Conservation (phyloP, 2,329 filamentous ascomycete genomes). For the Sclerotinia minor region DNA sequence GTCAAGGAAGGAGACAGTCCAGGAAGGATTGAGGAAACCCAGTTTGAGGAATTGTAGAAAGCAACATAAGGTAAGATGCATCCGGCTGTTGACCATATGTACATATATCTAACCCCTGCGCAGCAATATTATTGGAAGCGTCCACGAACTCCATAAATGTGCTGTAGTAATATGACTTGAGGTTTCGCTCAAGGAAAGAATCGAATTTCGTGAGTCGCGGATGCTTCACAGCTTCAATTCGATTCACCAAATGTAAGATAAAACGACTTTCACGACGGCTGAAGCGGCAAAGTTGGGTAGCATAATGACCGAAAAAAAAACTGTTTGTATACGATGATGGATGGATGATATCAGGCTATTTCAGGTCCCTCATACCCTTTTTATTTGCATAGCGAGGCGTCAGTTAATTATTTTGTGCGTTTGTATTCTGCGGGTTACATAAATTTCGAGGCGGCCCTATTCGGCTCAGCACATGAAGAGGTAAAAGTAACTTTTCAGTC, state of each 20-base stretch:
- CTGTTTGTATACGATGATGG: slow-evolving; percentile 30
- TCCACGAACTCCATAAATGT: slow-evolving; percentile 52
- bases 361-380: slow-evolving; percentile 32
- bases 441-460: not conserved
- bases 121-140: slow-evolving; percentile 70
- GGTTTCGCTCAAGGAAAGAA: slow-evolving; percentile 8
- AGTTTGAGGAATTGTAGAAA: slow-evolving; percentile 88
- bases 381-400: slow-evolving; percentile 38
- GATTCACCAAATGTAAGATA: slow-evolving; percentile 16
- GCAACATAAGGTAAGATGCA: slow-evolving; percentile 82
- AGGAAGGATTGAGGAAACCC: slow-evolving; percentile 82
- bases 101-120: slow-evolving; percentile 13
- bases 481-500: slow-evolving; percentile 10
- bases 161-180: slow-evolving; percentile 42
- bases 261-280: slow-evolving; percentile 18
- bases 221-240: slow-evolving; percentile 12
- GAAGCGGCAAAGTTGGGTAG: slow-evolving; percentile 9
- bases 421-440: slow-evolving; percentile 17
- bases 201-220: slow-evolving; percentile 14
- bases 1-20: slow-evolving; percentile 76
- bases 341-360: slow-evolving; percentile 28
- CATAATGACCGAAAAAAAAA: slow-evolving; percentile 22
- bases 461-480: slow-evolving; percentile 6
- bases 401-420: slow-evolving; percentile 24
- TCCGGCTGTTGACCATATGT: slow-evolving; percentile 12